Evolutionary conservation across 805 yeast genomes (phyloP).

Genomic region (Cyberlindnera euphorbiiphila): DNA sequence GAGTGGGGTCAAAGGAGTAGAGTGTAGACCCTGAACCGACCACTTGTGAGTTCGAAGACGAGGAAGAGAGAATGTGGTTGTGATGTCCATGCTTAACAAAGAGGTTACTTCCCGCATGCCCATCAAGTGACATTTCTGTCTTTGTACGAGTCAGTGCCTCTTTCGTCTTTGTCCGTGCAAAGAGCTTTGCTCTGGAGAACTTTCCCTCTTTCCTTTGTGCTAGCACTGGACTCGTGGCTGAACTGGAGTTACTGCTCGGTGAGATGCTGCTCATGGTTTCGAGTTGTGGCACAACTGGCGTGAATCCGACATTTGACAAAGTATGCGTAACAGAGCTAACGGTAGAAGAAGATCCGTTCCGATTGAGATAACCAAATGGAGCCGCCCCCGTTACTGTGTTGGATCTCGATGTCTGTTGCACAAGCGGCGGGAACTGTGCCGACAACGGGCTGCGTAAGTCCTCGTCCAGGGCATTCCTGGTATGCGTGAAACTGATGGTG

Average conservation of each 20-base stretch:
- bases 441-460: constrained; percentile 8
- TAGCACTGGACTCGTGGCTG: constrained; percentile 17
- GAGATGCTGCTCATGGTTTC: constrained; percentile 7
- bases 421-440: constrained; percentile 6
- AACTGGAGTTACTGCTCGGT: constrained; percentile 10
- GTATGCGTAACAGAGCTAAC: constrained; percentile 24
- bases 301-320: constrained; percentile 28
- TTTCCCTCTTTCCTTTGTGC: constrained; percentile 23
- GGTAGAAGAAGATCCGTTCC: constrained; percentile 25
- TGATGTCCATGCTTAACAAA: constrained; percentile 21
- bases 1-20: constrained; percentile 34
- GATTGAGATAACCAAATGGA: constrained; percentile 16
- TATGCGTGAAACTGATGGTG: constrained; percentile 27
- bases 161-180: constrained; percentile 28
- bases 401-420: constrained; percentile 3
- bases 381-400: constrained; percentile 5
- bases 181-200: constrained; percentile 24
- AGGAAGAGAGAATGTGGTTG: constrained; percentile 31
- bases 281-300: constrained; percentile 12
- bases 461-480: constrained; percentile 11
- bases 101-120: constrained; percentile 16
- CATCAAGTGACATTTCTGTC: constrained; percentile 11
- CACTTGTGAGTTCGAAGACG: constrained; percentile 35
- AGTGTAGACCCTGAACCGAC: constrained; percentile 31
- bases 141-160: constrained; percentile 19